Evolutionary conservation across 768 basidiomycete species (phyloP).

Genomic region (Pulveroboletus frians): DNA sequence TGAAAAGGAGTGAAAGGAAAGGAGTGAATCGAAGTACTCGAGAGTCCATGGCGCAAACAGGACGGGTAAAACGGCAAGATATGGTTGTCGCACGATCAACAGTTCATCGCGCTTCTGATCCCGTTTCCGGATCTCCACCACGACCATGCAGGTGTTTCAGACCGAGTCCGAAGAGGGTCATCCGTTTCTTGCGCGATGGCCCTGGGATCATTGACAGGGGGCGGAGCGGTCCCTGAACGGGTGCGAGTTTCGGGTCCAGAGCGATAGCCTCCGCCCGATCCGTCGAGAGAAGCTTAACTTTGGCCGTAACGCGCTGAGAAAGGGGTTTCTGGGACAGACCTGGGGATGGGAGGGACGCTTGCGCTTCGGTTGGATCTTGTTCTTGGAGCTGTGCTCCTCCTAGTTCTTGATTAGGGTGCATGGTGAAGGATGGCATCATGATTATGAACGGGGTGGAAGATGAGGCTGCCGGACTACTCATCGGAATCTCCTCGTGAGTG

Average conservation of each 20-base stretch:
- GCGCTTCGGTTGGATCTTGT: neutral
- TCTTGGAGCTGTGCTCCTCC: neutral
- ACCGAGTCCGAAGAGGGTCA: slow-evolving; percentile 21
- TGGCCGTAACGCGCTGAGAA: slow-evolving; percentile 10
- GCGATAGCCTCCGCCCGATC: slow-evolving; percentile 26
- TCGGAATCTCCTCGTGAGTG: slow-evolving; percentile 1
- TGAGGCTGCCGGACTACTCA: slow-evolving; percentile 9
- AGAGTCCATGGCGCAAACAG: neutral
- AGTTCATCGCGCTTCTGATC: slow-evolving; percentile 2
- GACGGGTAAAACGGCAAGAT: neutral
- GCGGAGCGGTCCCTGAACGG: slow-evolving; percentile 29
- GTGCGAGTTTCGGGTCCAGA: slow-evolving; percentile 30
- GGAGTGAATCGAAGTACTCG: neutral
- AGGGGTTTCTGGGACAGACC: slow-evolving; percentile 1
- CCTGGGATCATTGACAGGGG: slow-evolving; percentile 24
- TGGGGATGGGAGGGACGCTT: neutral
- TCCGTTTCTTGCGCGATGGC: slow-evolving; percentile 14
- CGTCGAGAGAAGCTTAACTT: slow-evolving; percentile 18
- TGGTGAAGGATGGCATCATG: slow-evolving; percentile 14
- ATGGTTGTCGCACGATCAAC: neutral
- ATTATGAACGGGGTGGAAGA: slow-evolving; percentile 13
- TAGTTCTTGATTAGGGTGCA: slow-evolving; percentile 1
- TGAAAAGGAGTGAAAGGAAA: neutral
- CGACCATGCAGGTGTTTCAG: slow-evolving; percentile 3
- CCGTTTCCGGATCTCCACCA: neutral